Base-by-base conservation (phyloP, 495 filamentous ascomycete species). In the Aspergillus carlsbadensis region DNA sequence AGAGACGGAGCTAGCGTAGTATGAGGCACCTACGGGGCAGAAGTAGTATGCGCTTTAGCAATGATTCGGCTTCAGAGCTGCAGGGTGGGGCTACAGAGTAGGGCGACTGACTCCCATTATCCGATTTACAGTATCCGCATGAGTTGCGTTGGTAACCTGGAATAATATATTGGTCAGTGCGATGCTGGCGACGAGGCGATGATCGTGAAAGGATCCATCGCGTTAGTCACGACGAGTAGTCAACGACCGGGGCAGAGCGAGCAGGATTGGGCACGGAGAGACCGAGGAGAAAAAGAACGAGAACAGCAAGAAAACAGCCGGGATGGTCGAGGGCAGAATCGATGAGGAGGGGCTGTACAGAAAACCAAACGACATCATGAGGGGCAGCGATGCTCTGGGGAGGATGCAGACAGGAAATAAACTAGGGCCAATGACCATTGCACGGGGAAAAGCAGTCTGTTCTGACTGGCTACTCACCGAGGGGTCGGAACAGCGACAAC, bases 1-100 rank as follows among this genome's bases (percentile, higher is more conserved):
- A 54, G 82, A 82, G 26, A 81, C 76, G 24, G 89, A 81, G 42
- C 79, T 78, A 61, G 88, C 81, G 75, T 92, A 96, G 73, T 95
- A 95, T 49, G 87, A 89, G 66, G 83, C 87, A 70, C 88, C 95
- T 97, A 71, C 47, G 63, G 41, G 39, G 59, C 4, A 4, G 26
- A 29, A 29, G 26, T 29, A 29, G 47, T 21, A 54, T 60, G 59
- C 45, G 51, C 21, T 50, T 65, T 47, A 62, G 55, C 37, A 43
- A 37, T 29, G 3, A 29, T 29, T 29, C 20, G n/a, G 40, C 39
- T 33, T 52, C 62, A 60, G 43, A 40, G 11, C 41, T 41, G 17
- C n/a, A 10, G 34, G 44, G 56, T 51, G 54, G 37, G 49, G 36
- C 42, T 52, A 51, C 39, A 55, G 59, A 60, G 26, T 29, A 29